Conservation (phyloP, 2,329 filamentous ascomycete species). For the Clonostachys rosea region DNA sequence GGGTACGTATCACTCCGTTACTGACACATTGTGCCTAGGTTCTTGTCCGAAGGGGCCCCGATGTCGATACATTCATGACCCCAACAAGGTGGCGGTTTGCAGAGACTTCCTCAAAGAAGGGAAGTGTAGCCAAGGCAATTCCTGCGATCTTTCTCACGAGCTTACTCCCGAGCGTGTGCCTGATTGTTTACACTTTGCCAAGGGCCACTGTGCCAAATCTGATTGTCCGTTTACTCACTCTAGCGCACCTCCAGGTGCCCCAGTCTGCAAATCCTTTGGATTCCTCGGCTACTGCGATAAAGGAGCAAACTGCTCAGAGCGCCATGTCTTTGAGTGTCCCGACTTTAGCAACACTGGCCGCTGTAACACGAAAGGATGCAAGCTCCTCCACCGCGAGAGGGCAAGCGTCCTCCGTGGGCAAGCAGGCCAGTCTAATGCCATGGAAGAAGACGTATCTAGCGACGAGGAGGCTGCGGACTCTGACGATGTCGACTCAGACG, state of each 20-base stretch:
- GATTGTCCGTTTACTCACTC: constrained; percentile 86
- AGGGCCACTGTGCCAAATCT: constrained; percentile 83
- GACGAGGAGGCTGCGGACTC: constrained; percentile 69
- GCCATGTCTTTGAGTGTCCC: constrained; percentile 90
- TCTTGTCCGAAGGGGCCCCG: constrained; percentile 76
- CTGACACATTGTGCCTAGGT: constrained; percentile 47
- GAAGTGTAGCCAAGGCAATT: constrained; percentile 69
- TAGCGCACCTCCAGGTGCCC: constrained; percentile 69
- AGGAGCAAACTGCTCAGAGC: constrained; percentile 70
- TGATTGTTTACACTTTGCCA: constrained; percentile 83
- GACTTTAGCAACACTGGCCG: constrained; percentile 88
- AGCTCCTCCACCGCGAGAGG: constrained; percentile 81
- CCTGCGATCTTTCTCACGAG: constrained; percentile 89
- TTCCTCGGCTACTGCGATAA: constrained; percentile 84
- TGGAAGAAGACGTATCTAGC: constrained; percentile 73
- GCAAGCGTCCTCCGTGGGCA: constrained; percentile 71
- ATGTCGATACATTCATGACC: constrained; percentile 81
- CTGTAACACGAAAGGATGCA: constrained; percentile 79
- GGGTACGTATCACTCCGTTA: no score
- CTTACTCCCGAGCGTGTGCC: constrained; percentile 79
- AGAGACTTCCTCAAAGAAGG: constrained; percentile 80
- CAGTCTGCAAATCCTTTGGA: constrained; percentile 81
- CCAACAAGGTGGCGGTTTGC: constrained; percentile 83
- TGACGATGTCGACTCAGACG: constrained; percentile 77
- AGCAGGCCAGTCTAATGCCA: constrained; percentile 45